A percentile compares a stretch with the other conserved stretches of the same genome.
These are phyloP conservation scores for Meredithiella fracta DNA, from an alignment of 2,329 filamentous ascomycete species.

Conservation along the genomic window DNA sequence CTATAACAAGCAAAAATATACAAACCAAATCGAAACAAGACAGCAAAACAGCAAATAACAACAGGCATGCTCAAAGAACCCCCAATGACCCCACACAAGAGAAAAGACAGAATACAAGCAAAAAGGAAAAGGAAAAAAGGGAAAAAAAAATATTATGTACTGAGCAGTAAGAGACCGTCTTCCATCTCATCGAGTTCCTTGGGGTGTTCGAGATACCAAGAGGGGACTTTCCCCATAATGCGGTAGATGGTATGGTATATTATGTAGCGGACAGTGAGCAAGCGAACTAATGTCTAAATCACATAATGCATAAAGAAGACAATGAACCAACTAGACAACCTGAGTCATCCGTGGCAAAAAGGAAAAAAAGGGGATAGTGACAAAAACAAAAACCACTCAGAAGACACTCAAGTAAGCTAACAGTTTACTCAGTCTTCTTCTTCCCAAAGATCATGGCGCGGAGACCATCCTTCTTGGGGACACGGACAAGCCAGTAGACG, in stretches of 20 bases:
- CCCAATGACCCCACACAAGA: not conserved
- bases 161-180: not conserved
- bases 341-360: conserved; percentile 1
- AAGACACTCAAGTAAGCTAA: conserved; percentile 1
- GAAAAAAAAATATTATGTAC: not conserved
- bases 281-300: conserved; percentile 3
- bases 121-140: not conserved
- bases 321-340: not conserved
- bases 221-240: too few relatives aligned
- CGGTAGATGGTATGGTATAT: not conserved
- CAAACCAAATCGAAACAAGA: not conserved
- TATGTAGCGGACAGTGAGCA: not conserved
- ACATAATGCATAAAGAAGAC: not conserved
- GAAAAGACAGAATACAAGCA: not conserved
- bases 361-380: conserved; percentile 1
- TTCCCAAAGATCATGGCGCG: conserved; percentile 17
- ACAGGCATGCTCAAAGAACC: not conserved
- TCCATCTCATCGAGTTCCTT: too few relatives aligned
- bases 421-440: conserved; percentile 21
- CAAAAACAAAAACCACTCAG: not conserved
- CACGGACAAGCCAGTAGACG: conserved; percentile 38
- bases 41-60: not conserved
- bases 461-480: conserved; percentile 25
- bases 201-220: too few relatives aligned
- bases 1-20: conserved; percentile 3